Percentiles rank a stretch among this genome's conserved stretches.
These are phyloP conservation scores for Suillus sp. DNA, from an alignment of 768 basidiomycete species.

Conservation along the genomic window DNA sequence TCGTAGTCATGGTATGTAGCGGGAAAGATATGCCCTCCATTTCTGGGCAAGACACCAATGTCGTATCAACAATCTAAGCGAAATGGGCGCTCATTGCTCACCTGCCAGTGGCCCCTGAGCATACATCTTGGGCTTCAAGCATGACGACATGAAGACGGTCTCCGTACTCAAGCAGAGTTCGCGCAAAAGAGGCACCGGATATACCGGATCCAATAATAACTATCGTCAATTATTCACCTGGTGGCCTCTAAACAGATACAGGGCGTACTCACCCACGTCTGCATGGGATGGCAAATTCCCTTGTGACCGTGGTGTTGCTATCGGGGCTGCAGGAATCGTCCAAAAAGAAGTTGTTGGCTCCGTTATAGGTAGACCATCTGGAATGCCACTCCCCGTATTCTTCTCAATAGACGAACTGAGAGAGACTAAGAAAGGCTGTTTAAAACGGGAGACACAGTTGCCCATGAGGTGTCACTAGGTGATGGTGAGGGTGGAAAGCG, in stretches of 20 bases:
- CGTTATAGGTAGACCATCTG: constrained; percentile 56
- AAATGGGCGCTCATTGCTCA: constrained; percentile 25
- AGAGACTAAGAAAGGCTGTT: neutral
- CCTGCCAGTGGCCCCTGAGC: constrained; percentile 57
- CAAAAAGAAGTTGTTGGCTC: constrained; percentile 65
- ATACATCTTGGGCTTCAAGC: constrained; percentile 62
- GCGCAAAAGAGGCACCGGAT: constrained; percentile 45
- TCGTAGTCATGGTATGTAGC: constrained; percentile 49
- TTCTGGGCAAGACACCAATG: constrained; percentile 30
- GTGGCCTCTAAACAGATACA: neutral
- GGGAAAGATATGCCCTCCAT: constrained; percentile 55
- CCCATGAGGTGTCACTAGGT: constrained; percentile 25
- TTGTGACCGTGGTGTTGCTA: constrained; percentile 35
- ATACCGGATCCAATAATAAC: constrained; percentile 60
- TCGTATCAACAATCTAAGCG: neutral
- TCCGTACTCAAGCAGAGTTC: constrained; percentile 37
- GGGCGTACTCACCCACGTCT: constrained; percentile 48
- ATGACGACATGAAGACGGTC: constrained; percentile 45
- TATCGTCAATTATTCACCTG: neutral
- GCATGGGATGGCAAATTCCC: constrained; percentile 47
- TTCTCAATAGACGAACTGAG: constrained; percentile 10
- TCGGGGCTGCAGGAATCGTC: constrained; percentile 54
- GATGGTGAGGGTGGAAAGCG: constrained; percentile 9
- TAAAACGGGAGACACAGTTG: constrained; percentile 24
- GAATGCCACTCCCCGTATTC: constrained; percentile 11